Conservation (phyloP, 345 rosid genomes). For the Rhodomyrtus tomentosa region DNA sequence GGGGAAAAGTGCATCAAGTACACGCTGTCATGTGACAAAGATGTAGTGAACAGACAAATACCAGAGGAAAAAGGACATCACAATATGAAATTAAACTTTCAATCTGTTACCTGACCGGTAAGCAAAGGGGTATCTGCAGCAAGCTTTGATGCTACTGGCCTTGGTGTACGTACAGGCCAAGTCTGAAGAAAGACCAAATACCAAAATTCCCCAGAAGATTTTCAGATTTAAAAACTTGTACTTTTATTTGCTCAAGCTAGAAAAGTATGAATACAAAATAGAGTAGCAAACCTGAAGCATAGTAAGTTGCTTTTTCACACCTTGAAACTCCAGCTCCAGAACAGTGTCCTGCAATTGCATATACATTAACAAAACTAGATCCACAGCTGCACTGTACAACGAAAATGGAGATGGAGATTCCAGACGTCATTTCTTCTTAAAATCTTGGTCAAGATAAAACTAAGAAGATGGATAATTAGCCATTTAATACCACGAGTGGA, state of each 20-base stretch:
- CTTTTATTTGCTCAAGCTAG: not conserved
- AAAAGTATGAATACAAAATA: not conserved
- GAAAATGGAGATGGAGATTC: not conserved
- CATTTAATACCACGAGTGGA: not conserved
- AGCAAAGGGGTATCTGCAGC: slow-evolving; percentile 99
- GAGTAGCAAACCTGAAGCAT: slow-evolving; percentile 86
- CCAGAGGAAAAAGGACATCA: not conserved
- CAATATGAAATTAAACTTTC: not conserved
- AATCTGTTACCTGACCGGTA: slow-evolving; percentile 72
- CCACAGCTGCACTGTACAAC: not conserved
- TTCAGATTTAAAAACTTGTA: not conserved
- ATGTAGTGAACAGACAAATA: not conserved
- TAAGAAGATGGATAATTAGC: not conserved
- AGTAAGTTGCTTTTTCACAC: slow-evolving; percentile 79
- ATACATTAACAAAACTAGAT: not conserved
- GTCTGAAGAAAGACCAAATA: slow-evolving; percentile 31
- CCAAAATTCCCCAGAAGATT: not conserved
- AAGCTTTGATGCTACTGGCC: slow-evolving; percentile 98
- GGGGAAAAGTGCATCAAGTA: slow-evolving; percentile 99
- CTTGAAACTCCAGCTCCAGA: slow-evolving; percentile 96
- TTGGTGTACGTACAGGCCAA: slow-evolving; percentile 99
- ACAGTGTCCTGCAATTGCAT: slow-evolving; percentile 63
- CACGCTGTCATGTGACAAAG: slow-evolving; percentile 53
- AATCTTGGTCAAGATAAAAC: not conserved
- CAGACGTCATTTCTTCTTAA: not conserved